A percentile compares a stretch with the other conserved stretches of the same genome.
phyloP scores from a whole-genome alignment of 352 stramenopile genomes.

The Phytophthora rubi region DNA sequence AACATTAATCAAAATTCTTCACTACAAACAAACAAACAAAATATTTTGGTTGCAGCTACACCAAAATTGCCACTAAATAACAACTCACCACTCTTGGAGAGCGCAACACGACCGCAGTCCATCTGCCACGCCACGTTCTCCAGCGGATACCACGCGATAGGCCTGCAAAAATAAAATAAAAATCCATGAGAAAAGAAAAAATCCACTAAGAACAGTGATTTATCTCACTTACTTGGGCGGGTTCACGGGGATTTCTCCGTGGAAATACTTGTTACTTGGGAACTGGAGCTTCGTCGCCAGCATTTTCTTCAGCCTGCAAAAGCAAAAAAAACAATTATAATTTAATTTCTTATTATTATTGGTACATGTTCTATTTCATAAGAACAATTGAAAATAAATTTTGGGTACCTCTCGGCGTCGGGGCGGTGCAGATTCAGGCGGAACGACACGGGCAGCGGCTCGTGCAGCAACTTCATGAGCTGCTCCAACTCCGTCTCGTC shows the following conservation, averaged over 20 bases:
- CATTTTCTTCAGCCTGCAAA: conserved; percentile 49
- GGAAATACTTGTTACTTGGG: conserved; percentile 50
- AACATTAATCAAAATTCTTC: neutral
- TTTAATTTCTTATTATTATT: neutral
- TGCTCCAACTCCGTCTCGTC: conserved; percentile 56
- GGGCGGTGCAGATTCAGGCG: conserved; percentile 79
- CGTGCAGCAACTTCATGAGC: conserved; percentile 79
- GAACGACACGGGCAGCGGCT: conserved; percentile 83
- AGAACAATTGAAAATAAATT: neutral
- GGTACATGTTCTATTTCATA: neutral
- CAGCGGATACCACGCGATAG: conserved; percentile 82
- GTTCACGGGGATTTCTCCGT: conserved; percentile 64
- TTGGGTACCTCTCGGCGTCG: conserved; percentile 48
- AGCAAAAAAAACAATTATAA: neutral
- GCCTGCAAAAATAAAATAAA: conserved; percentile 32
- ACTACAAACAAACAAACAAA: neutral
- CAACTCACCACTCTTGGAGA: conserved; percentile 76
- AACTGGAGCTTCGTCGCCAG: conserved; percentile 70
- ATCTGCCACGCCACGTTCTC: conserved; percentile 84
- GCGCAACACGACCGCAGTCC: conserved; percentile 79
- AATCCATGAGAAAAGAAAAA: conserved; percentile 6
- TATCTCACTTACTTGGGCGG: conserved; percentile 53
- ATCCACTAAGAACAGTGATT: neutral
- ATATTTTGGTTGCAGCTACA: neutral
- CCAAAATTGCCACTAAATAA: neutral